These are phyloP conservation scores for Fonsecaea multimorphosa DNA, from an alignment of 2,329 filamentous ascomycete species.

Conservation along the genomic window DNA sequence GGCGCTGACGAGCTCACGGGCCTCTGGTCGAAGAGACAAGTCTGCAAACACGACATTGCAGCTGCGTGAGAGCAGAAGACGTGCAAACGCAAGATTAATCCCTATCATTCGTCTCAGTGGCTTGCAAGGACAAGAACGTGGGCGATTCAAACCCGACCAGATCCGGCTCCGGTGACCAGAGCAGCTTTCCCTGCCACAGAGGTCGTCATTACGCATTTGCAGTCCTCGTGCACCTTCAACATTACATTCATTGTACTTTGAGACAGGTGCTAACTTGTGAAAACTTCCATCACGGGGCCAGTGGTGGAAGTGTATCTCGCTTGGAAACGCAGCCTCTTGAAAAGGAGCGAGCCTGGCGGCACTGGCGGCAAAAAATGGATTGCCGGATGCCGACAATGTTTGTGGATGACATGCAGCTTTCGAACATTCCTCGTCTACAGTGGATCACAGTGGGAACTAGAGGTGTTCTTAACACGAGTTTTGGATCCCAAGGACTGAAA, in stretches of 20 bases:
- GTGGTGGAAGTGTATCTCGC: background rate
- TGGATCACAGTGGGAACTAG: background rate
- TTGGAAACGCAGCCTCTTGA: background rate
- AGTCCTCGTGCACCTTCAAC: background rate
- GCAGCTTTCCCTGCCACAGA: constrained; percentile 45
- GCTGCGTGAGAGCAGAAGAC: constrained; percentile 48
- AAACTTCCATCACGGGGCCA: background rate
- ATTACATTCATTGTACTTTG: background rate
- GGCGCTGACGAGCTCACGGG: constrained; percentile 45
- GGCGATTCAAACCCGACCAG: constrained; percentile 47
- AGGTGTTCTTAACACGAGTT: background rate
- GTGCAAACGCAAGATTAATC: constrained; percentile 53
- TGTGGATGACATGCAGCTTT: background rate
- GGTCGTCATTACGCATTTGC: constrained; percentile 19
- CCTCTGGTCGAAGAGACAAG: constrained; percentile 51
- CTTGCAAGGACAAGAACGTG: background rate
- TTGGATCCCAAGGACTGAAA: background rate
- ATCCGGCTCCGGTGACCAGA: constrained; percentile 61
- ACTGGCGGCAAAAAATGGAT: background rate
- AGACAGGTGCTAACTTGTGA: background rate
- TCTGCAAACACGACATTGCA: constrained; percentile 56
- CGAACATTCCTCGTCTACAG: background rate
- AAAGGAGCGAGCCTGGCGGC: background rate
- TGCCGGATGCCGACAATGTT: background rate
- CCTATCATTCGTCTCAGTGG: constrained; percentile 30